Evolutionary conservation across 78 protist genomes (phyloP), one percentile per base, ranked within the genome.

Genomic region (Guillardia theta): DNA sequence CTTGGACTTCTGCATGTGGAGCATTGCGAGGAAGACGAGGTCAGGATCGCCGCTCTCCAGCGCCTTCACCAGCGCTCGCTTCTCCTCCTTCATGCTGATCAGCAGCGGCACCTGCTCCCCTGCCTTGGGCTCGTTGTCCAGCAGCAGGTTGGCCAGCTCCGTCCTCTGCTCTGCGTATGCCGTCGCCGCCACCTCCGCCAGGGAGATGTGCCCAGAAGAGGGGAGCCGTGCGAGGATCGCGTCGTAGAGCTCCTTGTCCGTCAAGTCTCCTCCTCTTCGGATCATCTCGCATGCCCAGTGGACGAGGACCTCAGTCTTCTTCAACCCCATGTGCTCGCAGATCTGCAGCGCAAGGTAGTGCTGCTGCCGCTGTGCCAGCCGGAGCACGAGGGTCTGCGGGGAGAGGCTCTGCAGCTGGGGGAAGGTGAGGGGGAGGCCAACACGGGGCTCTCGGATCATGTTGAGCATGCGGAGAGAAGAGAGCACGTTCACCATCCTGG

Each of bases 41-140:
- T 70, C 83, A 36, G 83, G 9, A 6, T 70, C 83, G 0, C 41
- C 45, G 41, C 83, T 70, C 30, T 93, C 95, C 37, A 97, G 93
- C 2, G 98, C 98, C 88, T 98, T 97, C 41, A 24, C 47, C 24
- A 98, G 93, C 3, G 99, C 98, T 33, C 78, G 58, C 21, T 96
- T 95, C 45, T 93, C 78, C 33, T 96, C 95, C 19, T 87, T 47
- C 97, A 97, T 97, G 30, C 53, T 58, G 44, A 98, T 39, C 15
- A 98, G 94, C 37, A 97, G 98, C 24, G 98, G 97, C 37, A 98
- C 98, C 80, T 98, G 98, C 22, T 95, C 96, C 0, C 96, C 97
- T 1, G 98, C 97, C 15, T 87, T 47, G n/a, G 98, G 98, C 88
- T 98, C 99, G 64, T 95, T 48, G 19, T 98, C 98, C 43, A 98